phyloP scores from a whole-genome alignment of 208 protist species.

The Strigomonas galati region DNA sequence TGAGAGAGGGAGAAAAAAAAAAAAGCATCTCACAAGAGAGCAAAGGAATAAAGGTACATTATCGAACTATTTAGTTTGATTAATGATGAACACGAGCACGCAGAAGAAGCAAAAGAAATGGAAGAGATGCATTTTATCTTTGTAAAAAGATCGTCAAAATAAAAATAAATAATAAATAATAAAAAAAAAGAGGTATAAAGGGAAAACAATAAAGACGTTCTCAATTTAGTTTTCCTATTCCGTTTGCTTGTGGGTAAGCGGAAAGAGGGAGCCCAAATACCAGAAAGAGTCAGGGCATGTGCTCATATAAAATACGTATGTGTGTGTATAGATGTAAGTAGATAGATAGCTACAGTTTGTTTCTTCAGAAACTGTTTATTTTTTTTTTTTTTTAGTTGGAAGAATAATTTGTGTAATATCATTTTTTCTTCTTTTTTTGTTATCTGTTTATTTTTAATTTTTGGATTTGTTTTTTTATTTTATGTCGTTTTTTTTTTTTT shows the following conservation, averaged over 20 bases:
- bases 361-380: constrained; percentile 3
- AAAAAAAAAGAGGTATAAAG: neutral
- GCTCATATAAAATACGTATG: too few species aligned
- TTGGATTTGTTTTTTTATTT: neutral
- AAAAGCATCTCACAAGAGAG: neutral
- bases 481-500: neutral
- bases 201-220: neutral
- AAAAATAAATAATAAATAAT: constrained; percentile 1
- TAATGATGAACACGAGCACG: neutral
- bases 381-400: neutral
- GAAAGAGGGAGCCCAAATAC: too few species aligned
- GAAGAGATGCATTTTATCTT: too few species aligned
- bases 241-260: too few species aligned
- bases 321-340: constrained; percentile 7
- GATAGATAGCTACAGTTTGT: neutral
- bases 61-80: neutral
- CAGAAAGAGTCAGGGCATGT: too few species aligned
- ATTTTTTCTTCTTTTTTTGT: constrained; percentile 4
- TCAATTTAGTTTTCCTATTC: too few species aligned
- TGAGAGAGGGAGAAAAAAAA: neutral
- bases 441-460: too few species aligned
- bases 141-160: constrained; percentile 5
- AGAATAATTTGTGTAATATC: neutral
- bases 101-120: neutral
- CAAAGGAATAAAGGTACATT: constrained; percentile 5